Base-by-base conservation (phyloP, 1,284 basidiomycete species). In the Ustilago esculenta region DNA sequence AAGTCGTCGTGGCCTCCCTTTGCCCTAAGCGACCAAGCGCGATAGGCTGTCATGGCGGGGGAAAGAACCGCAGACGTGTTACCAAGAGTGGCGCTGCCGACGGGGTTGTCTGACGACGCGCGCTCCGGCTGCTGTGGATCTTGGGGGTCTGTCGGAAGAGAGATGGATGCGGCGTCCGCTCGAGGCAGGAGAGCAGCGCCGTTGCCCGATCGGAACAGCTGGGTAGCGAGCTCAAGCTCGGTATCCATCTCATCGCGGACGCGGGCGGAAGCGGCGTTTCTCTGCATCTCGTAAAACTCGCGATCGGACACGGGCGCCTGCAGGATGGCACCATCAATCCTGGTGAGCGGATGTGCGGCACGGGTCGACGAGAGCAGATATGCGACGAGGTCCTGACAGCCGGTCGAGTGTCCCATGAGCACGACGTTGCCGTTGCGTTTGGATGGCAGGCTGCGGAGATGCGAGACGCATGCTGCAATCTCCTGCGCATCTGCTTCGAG, bases 341-440 rank as follows among this genome's bases (percentile, higher is more conserved):
- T 59, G 12, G 61, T 56, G 3, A 17, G 12, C 1, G 34, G 8
- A 10, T 29, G 23, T 3, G 21, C 30, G 0, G 56, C 56, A 4
- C 57, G 58, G 1, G 5, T 17, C 0, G 50, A 47, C 5, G 40
- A 54, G 11, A 71, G 45, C 9, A 80, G 49, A 36, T 71, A 73
- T 11, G 63, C 55, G n/a, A 79, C 43, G n/a, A 68, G 52, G 34
- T 79, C 77, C 37, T 81, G 77, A 34, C 75, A 79, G 3, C 79
- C 79, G 1, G 79, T 81, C n/a, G 72, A 76, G 40, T 81, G 79
- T 6, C 79, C 79, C 72, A 79, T 75, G 7, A 81, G 37, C 8
- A 81, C 60, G 20, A 81, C 49, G 27, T 59, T 61, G 41, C 73
- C 75, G 3, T 41, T 20, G 5, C 45, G 24, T 20, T 65, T 59